Base-by-base conservation (phyloP, 441 rosid genomes). In the Euphorbia schlechtendalii region DNA sequence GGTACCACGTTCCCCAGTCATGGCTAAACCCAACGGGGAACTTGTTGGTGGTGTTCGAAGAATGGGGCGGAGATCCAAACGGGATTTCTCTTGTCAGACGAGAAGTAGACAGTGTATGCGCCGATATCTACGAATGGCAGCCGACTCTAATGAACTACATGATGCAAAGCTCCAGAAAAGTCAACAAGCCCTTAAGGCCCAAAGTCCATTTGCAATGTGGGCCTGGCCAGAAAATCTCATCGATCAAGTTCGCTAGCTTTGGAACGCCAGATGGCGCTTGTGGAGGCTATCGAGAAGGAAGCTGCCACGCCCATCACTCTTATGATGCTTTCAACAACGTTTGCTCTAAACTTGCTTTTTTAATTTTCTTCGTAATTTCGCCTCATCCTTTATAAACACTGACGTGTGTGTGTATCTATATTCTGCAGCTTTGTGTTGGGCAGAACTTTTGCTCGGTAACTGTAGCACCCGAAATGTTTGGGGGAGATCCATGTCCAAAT, bases 1-100 rank as follows among this genome's bases (percentile, higher is more conserved):
- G 97, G 96, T 94, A 94, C 59, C 99, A 91, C 28, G 84, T 91
- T 48, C 99, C 99, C 65, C 84, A 74, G 46, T 89, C 96, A 0
- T 94, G 99, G 99, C 86, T 94, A 61, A 82, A 83, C 63, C 96
- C 99, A 55, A 82, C 76, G 0, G 94, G 88, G 59, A 94, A 94
- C 78, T 77, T 94, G 69, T 64, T 94, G 78, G 96, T 94, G 65
- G 93, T 90, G 64, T 91, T 90, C 59, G 99, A 94, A 74, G 99
- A 94, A 78, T 90, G 89, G 94, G 99, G 99, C 51, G 97, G 99
- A 63, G 88, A 94, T 43, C 99, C 99, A 0, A 90, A 87, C 36
- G 92, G 90, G 13, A 89, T 94, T 70, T 76, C 88, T 22, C 65
- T 94, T 76, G 98, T 91, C 21, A 82, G 92, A 71, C 76, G 98